Evolutionary conservation across 2,329 filamentous ascomycete genomes (phyloP).

Genomic region (Elsinoe necatrix): DNA sequence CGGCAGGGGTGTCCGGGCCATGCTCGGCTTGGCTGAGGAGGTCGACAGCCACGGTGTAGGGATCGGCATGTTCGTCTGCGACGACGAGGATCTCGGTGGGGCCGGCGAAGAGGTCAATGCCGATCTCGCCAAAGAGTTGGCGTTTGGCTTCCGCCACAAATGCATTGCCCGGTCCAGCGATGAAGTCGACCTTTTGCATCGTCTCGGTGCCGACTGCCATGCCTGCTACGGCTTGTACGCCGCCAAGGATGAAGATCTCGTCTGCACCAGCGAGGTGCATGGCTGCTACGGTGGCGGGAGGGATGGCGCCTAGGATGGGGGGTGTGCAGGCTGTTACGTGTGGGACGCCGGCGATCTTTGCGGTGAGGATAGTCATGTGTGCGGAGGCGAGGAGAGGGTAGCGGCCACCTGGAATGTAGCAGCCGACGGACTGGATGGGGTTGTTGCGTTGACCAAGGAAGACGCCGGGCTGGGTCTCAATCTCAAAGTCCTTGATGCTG

Average conservation of each 20-base stretch:
- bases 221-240: conserved; percentile 45
- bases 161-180: conserved; percentile 47
- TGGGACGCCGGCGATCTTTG: conserved; percentile 46
- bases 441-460: conserved; percentile 45
- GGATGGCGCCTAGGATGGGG: conserved; percentile 42
- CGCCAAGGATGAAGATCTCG: conserved; percentile 44
- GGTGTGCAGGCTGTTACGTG: conserved; percentile 46
- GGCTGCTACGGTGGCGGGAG: conserved; percentile 43
- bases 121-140: conserved; percentile 46
- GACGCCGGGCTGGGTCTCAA: conserved; percentile 44
- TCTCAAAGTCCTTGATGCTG: conserved; percentile 43
- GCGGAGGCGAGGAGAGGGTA: conserved; percentile 47
- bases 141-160: conserved; percentile 49
- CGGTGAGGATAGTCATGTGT: conserved; percentile 50
- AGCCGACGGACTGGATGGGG: conserved; percentile 40
- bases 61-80: conserved; percentile 40
- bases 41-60: conserved; percentile 40
- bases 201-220: conserved; percentile 46
- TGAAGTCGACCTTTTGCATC: conserved; percentile 43
- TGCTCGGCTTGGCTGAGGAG: conserved; percentile 45
- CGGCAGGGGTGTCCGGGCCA: conserved; percentile 44
- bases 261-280: conserved; percentile 45
- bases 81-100: conserved; percentile 47
- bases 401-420: conserved; percentile 44
- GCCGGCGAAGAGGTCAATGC: conserved; percentile 47